These are phyloP conservation scores for Pythium angustatum DNA, from an alignment of 352 stramenopile genomes.

Conservation along the genomic window DNA sequence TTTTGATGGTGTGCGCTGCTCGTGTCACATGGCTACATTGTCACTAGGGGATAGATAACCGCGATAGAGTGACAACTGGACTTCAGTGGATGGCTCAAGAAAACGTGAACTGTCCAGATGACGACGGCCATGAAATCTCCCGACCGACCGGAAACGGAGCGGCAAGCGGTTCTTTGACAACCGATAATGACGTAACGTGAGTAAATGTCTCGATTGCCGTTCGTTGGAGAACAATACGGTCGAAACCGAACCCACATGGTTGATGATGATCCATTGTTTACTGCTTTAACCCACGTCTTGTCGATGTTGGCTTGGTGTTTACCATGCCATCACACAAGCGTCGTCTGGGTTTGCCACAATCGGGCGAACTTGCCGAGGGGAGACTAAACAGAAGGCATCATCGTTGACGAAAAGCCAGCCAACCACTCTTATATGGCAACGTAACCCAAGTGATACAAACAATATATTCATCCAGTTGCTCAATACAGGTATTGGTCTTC, in stretches of 20 bases:
- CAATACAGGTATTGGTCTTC: constrained; percentile 5
- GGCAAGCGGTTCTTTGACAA: constrained; percentile 11
- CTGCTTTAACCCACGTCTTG: background rate
- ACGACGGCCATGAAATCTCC: background rate
- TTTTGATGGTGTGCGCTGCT: background rate
- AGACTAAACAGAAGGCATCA: constrained; percentile 22
- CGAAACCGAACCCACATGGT: background rate
- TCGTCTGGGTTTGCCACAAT: constrained; percentile 19
- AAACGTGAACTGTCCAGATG: constrained; percentile 2
- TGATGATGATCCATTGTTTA: constrained; percentile 11
- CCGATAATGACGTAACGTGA: background rate
- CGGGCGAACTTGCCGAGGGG: background rate
- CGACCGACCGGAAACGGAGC: constrained; percentile 1
- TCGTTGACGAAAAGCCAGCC: background rate
- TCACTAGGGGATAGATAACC: background rate
- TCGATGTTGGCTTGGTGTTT: background rate
- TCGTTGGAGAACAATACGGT: too few relatives aligned
- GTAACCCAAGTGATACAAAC: background rate
- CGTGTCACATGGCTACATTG: constrained; percentile 12
- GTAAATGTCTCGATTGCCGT: too few relatives aligned
- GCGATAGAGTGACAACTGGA: constrained; percentile 9
- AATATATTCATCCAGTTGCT: background rate
- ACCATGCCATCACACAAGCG: constrained; percentile 2
- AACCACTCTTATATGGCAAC: constrained; percentile 4
- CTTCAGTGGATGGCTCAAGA: background rate